phyloP scores from a whole-genome alignment of 1,284 basidiomycete species.

The Ceratobasidium sp. region DNA sequence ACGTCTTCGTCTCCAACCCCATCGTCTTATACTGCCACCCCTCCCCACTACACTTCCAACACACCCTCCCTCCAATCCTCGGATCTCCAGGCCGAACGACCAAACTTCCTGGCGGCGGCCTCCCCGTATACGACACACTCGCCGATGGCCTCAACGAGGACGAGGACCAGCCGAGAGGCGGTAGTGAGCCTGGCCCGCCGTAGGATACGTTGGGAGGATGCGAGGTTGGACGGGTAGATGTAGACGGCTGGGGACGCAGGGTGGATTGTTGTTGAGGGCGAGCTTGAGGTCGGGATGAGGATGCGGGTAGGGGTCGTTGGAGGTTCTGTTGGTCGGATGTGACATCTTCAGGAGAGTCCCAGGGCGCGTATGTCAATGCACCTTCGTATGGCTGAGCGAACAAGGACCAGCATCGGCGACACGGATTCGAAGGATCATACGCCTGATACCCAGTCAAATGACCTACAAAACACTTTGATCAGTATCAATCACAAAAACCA shows the following conservation, averaged over 20 bases:
- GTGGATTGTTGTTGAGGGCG: conserved; percentile 41
- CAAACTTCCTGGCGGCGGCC: conserved; percentile 57
- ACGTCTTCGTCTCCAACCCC: conserved; percentile 65
- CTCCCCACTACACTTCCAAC: conserved; percentile 70
- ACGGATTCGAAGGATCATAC: conserved; percentile 71
- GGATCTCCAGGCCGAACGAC: conserved; percentile 72
- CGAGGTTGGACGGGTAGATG: conserved; percentile 39
- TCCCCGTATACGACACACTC: conserved; percentile 20
- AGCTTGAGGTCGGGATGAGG: conserved; percentile 47
- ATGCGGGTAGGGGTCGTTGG: conserved; percentile 57
- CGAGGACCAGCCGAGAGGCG: conserved; percentile 44
- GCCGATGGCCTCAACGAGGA: conserved; percentile 38
- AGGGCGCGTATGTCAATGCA: conserved; percentile 66
- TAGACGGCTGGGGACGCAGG: conserved; percentile 42
- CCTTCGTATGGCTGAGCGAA: conserved; percentile 69
- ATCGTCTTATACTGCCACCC: conserved; percentile 63
- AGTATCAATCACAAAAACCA: conserved; percentile 41
- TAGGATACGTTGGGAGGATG: conserved; percentile 15
- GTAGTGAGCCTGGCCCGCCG: conserved; percentile 44
- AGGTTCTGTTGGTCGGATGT: conserved; percentile 52
- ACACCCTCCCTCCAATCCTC: conserved; percentile 71
- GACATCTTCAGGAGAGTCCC: conserved; percentile 53
- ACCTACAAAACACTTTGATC: conserved; percentile 57
- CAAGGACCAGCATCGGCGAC: conserved; percentile 74
- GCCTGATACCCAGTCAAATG: conserved; percentile 76